Evolutionary conservation across 192 early-diverging fungal species (phyloP), one percentile per base, ranked within the genome.

Genomic region (Coemansia sp.): DNA sequence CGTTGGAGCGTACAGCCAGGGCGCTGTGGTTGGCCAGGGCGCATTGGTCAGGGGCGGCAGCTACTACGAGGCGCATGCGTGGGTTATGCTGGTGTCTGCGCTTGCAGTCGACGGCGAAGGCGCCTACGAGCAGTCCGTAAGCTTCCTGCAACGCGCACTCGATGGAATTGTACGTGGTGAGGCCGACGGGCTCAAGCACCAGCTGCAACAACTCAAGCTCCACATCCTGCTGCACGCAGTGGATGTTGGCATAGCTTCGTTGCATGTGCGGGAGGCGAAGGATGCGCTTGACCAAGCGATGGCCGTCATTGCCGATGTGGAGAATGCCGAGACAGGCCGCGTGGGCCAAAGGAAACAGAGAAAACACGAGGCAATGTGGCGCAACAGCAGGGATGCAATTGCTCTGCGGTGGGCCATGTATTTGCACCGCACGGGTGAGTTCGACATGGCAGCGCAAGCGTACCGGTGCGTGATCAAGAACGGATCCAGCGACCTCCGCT

Each of bases 391-490:
- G 26, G 73, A 80, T 40, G 70, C 69, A 7, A 58, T 73, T 49
- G 62, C 62, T 6, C 41, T 81, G 61, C 66, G 73, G 21, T 81
- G 78, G 78, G 78, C 78, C 11, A 81, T 81, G 73, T 81, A 73
- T 61, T 58, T 48, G 41, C 78, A 81, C 22, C 78, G 78, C 36
- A 45, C 54, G 3, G 78, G 78, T 5, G 70, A 81, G 16, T 69
- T 76, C 55, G 63, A n/a, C 2, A 66, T 65, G 37, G 78, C 78
- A 9, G 52, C 47, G 26, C 67, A 72, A 13, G 64, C 70, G 9
- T 81, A 81, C 41, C 67, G 37, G 12, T 80, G 78, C 40, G 78
- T 72, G 15, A 66, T 58, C 10, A 16, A 18, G 2, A 65, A 61
- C 32, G 67, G 42, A 15, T 16, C 69, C 0, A 19, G 45, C 7